Evolutionary conservation across 345 rosid genomes (phyloP).

Genomic region (Eucalyptus lansdowneana): DNA sequence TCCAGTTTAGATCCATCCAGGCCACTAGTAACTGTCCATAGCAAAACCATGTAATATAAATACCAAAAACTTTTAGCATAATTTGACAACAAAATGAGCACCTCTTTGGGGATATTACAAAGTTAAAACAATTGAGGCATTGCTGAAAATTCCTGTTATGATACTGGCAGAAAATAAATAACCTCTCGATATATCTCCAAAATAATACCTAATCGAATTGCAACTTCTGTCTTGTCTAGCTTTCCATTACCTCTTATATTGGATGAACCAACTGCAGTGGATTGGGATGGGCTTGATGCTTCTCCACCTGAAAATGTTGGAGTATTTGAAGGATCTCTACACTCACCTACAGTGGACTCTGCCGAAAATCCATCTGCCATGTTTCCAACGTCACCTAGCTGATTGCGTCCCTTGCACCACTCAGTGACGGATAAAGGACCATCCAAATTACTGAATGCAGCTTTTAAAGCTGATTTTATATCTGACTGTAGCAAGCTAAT

Average conservation of each 20-base stretch:
- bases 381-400: conserved; percentile 37
- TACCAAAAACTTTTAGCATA: neutral
- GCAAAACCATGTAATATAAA: neutral
- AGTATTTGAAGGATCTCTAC: conserved; percentile 48
- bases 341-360: conserved; percentile 66
- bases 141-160: neutral
- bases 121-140: neutral
- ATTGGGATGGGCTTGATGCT: conserved; percentile 44
- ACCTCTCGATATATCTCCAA: neutral
- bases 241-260: conserved; percentile 30
- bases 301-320: conserved; percentile 33
- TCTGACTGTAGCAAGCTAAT: conserved; percentile 84
- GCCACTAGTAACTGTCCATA: conserved; percentile 17
- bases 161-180: neutral
- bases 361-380: conserved; percentile 63
- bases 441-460: conserved; percentile 74
- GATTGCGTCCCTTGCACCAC: conserved; percentile 94
- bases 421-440: conserved; percentile 86
- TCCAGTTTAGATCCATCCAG: conserved; percentile 62
- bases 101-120: neutral
- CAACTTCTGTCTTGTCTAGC: neutral
- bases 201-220: neutral
- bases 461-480: conserved; percentile 74
- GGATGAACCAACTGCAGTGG: conserved; percentile 47
- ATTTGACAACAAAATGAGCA: neutral